phyloP scores from a whole-genome alignment of 2,329 filamentous ascomycete species.

The Scedosporium boydii region DNA sequence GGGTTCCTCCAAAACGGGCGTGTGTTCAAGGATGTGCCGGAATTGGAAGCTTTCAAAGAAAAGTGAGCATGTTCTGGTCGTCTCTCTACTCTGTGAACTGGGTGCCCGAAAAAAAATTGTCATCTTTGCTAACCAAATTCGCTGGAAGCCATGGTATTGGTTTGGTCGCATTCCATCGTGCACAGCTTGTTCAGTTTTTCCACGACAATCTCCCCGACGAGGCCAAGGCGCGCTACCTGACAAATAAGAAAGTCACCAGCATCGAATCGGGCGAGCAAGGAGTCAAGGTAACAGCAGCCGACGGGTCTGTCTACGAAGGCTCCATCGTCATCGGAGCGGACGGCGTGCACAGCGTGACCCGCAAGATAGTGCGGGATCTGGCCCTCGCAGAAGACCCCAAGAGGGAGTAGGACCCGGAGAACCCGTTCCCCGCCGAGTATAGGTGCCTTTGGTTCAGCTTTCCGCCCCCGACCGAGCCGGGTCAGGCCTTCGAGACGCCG shows the following conservation, averaged over 20 bases:
- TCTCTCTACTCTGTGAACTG: too few relatives aligned
- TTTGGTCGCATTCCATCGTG: not conserved
- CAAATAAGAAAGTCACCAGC: not conserved
- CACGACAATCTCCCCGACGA: not conserved
- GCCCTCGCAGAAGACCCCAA: not conserved
- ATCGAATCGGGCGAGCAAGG: not conserved
- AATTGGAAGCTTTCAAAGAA: too few relatives aligned
- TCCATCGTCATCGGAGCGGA: not conserved
- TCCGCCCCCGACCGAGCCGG: not conserved
- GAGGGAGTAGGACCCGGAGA: not conserved
- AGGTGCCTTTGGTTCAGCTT: not conserved
- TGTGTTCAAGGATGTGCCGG: not conserved
- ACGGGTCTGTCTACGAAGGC: not conserved
- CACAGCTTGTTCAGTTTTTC: not conserved
- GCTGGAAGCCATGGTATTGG: not conserved
- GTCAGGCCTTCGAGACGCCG: not conserved
- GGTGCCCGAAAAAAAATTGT: too few relatives aligned
- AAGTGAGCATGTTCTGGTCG: too few relatives aligned
- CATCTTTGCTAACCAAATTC: too few relatives aligned
- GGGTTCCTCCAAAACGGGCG: not conserved
- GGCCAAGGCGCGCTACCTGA: not conserved
- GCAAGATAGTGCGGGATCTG: not conserved
- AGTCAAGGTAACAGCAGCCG: not conserved
- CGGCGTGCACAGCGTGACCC: not conserved
- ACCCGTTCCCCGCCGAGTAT: not conserved